Evolutionary conservation across 2,329 filamentous ascomycete genomes (phyloP), one percentile per base, ranked within the genome.

Genomic region (Cercospora sp.): DNA sequence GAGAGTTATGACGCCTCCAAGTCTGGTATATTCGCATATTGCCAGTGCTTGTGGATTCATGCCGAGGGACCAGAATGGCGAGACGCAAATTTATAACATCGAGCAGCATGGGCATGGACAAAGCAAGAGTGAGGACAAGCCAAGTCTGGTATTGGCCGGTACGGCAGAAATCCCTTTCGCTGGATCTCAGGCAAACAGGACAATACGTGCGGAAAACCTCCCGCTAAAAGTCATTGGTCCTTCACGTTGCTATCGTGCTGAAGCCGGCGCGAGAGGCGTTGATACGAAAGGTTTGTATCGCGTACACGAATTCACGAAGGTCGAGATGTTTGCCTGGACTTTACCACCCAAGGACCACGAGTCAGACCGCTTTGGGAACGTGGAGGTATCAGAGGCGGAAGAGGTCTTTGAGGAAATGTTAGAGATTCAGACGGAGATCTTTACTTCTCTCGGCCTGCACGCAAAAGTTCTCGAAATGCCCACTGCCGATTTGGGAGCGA

Each of bases 271-370:
- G 0, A 86, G 94, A 45, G 95, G 95, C 31, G 89, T 91, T 26
- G 92, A 95, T 74, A 97, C 94, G 1, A 97, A 97, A 81, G 95
- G 95, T 5, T 83, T 99, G 1, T 99, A 98, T 81, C 90, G 95
- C 30, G 95, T 99, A 3, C 95, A 99, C 80, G 95, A 99, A 80
- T 99, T 99, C 81, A 97, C 93, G 30, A 99, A 99, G 79, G 94
- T 99, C 0, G 95, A 99, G 80, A 89, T 99, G 84, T 98, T 99
- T 78, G 93, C 91, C 0, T 99, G 95, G 95, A 91, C 92, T 66
- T 75, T 2, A 77, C 76, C 33, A 9, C 60, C 59, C 39, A 77
- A 69, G 16, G 67, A 73, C 53, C 26, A 69, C 59, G 58, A 69
- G 23, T 66, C 63, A 23, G 74, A 74, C 26, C 73, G 75, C 10